These are phyloP conservation scores for Nitzschia sp. DNA, from an alignment of 108 stramenopile species.

Conservation along the genomic window DNA sequence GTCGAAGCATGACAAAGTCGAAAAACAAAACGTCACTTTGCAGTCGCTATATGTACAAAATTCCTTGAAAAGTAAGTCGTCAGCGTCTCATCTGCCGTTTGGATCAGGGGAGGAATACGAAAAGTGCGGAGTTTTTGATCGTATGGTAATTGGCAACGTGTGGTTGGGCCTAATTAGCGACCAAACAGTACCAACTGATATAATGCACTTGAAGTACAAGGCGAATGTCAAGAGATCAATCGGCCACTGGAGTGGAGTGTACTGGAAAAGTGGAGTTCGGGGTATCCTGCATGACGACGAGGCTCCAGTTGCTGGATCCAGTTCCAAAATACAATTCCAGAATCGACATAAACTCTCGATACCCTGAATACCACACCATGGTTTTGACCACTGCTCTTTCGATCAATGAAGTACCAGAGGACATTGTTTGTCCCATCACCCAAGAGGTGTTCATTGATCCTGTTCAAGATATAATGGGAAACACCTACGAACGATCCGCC, in stretches of 20 bases:
- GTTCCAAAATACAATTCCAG: background rate
- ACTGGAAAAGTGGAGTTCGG: background rate
- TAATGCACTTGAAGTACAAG: background rate
- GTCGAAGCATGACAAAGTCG: too few species aligned
- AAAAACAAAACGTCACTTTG: too few species aligned
- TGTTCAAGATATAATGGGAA: slow-evolving; percentile 48
- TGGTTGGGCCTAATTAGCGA: too few species aligned
- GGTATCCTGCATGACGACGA: background rate
- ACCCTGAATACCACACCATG: background rate
- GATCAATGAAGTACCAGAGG: background rate
- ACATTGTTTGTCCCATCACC: slow-evolving; percentile 57
- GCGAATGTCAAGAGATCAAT: background rate
- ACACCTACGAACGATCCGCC: slow-evolving; percentile 56
- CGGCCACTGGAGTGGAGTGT: background rate
- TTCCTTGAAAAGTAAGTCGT: too few species aligned
- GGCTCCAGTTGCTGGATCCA: background rate
- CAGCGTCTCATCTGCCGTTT: too few species aligned
- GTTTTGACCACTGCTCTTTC: background rate
- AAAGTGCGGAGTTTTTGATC: too few species aligned
- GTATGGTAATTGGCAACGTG: too few species aligned
- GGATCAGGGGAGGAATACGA: too few species aligned
- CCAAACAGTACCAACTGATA: background rate
- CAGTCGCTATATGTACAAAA: too few species aligned
- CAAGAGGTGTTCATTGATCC: slow-evolving; percentile 55
- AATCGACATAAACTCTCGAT: background rate